phyloP scores from a whole-genome alignment of 2,329 filamentous ascomycete species.

The Coccinonectria pachysandricola region DNA sequence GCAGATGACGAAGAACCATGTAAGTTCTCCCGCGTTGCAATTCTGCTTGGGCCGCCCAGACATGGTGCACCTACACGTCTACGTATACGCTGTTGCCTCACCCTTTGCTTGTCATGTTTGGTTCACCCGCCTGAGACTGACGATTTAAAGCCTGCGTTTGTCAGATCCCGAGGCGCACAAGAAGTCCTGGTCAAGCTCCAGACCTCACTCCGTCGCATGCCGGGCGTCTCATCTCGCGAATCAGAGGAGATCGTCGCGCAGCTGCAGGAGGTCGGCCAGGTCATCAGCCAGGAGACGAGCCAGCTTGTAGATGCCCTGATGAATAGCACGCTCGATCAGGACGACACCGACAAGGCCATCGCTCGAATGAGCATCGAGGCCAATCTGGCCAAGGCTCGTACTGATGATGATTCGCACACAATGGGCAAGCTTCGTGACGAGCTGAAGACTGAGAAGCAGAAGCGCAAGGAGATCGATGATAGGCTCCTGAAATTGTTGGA shows the following conservation, averaged over 20 bases:
- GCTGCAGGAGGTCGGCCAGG: conserved; percentile 27
- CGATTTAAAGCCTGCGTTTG: conserved; percentile 23
- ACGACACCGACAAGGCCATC: conserved; percentile 29
- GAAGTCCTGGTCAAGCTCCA: conserved; percentile 28
- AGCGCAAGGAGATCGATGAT: conserved; percentile 19
- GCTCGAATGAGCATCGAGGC: conserved; percentile 29
- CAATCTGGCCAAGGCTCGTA: conserved; percentile 25
- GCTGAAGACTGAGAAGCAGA: conserved; percentile 22
- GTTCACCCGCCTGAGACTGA: conserved; percentile 1
- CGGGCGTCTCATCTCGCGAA: conserved; percentile 25
- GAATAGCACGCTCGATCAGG: conserved; percentile 27
- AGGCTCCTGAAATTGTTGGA: conserved; percentile 19
- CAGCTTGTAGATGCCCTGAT: conserved; percentile 28
- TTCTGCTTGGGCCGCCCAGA: too few relatives aligned
- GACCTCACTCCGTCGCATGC: conserved; percentile 29
- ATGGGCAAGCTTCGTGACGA: conserved; percentile 23
- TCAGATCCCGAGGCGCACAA: conserved; percentile 23
- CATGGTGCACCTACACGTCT: not conserved
- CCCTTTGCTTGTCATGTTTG: not conserved
- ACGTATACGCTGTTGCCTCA: not conserved
- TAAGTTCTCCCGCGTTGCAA: conserved; percentile 15
- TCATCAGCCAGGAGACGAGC: conserved; percentile 28
- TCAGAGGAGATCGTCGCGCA: conserved; percentile 24
- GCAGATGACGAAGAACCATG: conserved; percentile 29
- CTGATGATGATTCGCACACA: conserved; percentile 23